Evolutionary conservation across 352 stramenopile genomes (phyloP).

Genomic region (Phytopythium montanum): DNA sequence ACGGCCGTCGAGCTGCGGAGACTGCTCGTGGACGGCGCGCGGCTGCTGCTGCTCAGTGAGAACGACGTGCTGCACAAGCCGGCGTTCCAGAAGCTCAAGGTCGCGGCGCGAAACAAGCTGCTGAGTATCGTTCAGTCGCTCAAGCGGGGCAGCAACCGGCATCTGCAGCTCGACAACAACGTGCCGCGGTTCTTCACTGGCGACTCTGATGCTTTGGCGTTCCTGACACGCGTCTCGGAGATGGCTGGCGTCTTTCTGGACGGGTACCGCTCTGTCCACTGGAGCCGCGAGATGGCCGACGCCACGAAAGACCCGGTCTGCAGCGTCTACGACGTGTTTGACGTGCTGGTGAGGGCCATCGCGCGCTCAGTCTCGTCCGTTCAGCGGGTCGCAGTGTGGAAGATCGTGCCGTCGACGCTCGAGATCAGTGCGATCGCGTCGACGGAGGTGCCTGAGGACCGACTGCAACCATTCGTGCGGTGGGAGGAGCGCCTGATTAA

Average conservation of each 20-base stretch:
- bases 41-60: conserved; percentile 44
- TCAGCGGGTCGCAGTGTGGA: conserved; percentile 53
- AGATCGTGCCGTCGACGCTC: conserved; percentile 24
- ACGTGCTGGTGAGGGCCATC: conserved; percentile 28
- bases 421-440: conserved; percentile 49
- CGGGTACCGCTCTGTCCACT: conserved; percentile 47
- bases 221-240: conserved; percentile 40
- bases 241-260: conserved; percentile 39
- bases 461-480: conserved; percentile 51
- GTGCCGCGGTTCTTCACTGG: conserved; percentile 36
- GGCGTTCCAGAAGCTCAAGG: conserved; percentile 44
- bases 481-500: conserved; percentile 59
- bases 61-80: conserved; percentile 50
- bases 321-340: conserved; percentile 53
- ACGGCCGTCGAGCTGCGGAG: conserved; percentile 40
- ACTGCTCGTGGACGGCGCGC: conserved; percentile 33
- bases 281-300: conserved; percentile 41
- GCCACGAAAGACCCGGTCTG: conserved; percentile 30
- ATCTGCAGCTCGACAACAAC: conserved; percentile 22
- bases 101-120: conserved; percentile 47
- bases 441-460: conserved; percentile 55
- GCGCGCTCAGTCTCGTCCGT: conserved; percentile 27
- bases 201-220: conserved; percentile 46
- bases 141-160: conserved; percentile 32
- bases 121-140: conserved; percentile 50